phyloP scores from a whole-genome alignment of 148 eudicot genomes.

The Vaccinium myrtillus region DNA sequence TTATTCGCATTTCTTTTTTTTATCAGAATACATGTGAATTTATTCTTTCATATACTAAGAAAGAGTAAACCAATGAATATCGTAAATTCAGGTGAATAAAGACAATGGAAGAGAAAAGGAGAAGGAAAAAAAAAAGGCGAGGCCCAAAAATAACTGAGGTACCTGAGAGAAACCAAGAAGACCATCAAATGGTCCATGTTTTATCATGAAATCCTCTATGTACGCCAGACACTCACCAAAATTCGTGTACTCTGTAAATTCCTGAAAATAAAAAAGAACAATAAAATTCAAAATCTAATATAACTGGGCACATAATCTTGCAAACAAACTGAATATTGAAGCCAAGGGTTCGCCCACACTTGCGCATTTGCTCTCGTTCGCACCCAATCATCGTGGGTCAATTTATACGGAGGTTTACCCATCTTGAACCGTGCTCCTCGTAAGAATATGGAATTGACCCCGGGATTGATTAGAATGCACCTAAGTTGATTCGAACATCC shows the following conservation, averaged over 20 bases:
- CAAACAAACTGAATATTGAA: background rate
- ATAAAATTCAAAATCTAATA: background rate
- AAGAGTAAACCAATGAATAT: no score
- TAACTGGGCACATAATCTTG: background rate
- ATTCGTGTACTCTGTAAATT: constrained; percentile 69
- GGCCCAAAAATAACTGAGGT: background rate
- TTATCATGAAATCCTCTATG: constrained; percentile 65
- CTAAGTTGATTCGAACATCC: background rate
- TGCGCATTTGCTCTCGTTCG: background rate
- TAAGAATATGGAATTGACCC: background rate
- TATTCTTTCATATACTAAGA: no score
- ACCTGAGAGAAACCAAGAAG: constrained; percentile 96
- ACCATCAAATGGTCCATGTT: constrained; percentile 90
- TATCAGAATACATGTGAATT: background rate
- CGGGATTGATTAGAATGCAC: background rate
- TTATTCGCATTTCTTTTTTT: background rate
- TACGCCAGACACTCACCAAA: constrained; percentile 74
- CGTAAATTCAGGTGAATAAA: no score
- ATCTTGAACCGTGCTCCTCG: background rate
- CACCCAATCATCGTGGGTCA: background rate
- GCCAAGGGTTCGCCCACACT: background rate
- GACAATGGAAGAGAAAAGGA: no score
- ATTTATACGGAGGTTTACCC: background rate
- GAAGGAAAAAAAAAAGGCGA: no score
- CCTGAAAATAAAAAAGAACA: constrained; percentile 35